Evolutionary conservation across 805 yeast genomes (phyloP).

Genomic region (Priceomyces medius): DNA sequence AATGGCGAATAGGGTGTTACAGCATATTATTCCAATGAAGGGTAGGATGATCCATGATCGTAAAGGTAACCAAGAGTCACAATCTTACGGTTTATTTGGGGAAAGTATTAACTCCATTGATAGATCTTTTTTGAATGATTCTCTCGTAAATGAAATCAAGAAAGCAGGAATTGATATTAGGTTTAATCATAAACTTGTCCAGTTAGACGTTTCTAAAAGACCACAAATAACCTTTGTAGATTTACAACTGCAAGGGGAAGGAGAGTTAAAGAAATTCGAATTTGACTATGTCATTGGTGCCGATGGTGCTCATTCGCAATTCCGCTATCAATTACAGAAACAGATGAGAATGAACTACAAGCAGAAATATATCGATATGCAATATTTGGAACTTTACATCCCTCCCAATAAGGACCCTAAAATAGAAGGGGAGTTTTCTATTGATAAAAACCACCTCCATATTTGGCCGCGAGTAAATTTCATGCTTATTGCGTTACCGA

Average conservation of each 20-base stretch:
- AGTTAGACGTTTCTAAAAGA: constrained; percentile 21
- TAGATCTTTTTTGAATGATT: constrained; percentile 64
- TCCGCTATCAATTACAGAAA: constrained; percentile 67
- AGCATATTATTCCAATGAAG: constrained; percentile 74
- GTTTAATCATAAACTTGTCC: constrained; percentile 58
- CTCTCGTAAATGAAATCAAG: constrained; percentile 61
- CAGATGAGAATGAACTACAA: constrained; percentile 63
- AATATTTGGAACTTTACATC: constrained; percentile 76
- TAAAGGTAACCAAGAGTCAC: constrained; percentile 63
- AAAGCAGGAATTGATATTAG: constrained; percentile 40
- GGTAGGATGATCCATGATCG: constrained; percentile 87
- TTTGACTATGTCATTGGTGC: constrained; percentile 74
- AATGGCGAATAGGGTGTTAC: constrained; percentile 55
- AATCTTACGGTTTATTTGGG: constrained; percentile 76
- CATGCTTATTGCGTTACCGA: constrained; percentile 90
- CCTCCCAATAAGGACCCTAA: constrained; percentile 43
- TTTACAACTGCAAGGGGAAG: constrained; percentile 8
- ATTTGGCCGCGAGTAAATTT: constrained; percentile 88
- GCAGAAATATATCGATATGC: constrained; percentile 81
- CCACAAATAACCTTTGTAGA: constrained; percentile 26
- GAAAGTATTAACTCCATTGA: constrained; percentile 86
- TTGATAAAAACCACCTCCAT: constrained; percentile 77
- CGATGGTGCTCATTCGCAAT: constrained; percentile 81
- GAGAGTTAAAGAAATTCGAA: constrained; percentile 15
- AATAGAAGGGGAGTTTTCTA: constrained; percentile 39